Evolutionary conservation across 805 yeast genomes (phyloP), one percentile per base, ranked within the genome.

Genomic region (Lipomyces chichibuensis): DNA sequence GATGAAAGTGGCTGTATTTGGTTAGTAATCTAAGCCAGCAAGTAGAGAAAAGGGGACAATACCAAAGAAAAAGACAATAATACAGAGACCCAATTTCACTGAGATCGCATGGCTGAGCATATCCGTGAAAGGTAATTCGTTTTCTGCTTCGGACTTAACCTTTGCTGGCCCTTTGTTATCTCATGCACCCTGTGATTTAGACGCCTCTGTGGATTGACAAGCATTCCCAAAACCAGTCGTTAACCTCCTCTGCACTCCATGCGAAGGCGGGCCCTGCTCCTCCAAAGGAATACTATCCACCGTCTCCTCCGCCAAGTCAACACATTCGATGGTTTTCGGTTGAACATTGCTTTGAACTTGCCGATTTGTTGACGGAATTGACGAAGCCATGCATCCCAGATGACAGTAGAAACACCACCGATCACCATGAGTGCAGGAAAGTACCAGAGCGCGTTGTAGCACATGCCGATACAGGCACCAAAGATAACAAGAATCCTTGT

Each of bases 401-500:
- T 4, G 35, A 53, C 14, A 20, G 63, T 29, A 17, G 17, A 6
- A 13, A 14, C 4, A n/a, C 58, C 63, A 14, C 58, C 63, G 29
- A 32, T 25, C n/a, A 60, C 52, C 58, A 60, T 60, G 51, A 60
- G 29, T 7, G 20, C 27, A 5, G 63, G 63, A 51, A 20, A 60
- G 20, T 52, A 60, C 63, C 63, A 60, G 9, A 37, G 63, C 35
- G 63, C 60, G 14, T 25, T 53, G 49, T 52, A 60, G 23, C 29
- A 23, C 7, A 51, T 7, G 8, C 58, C 57, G 8, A 27, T 51
- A 53, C 35, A n/a, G 7, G 35, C 63, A 23, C 51, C 58, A 7
- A 51, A 20, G n/a, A 59, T 49, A 7, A 59, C 43, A 11, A 51
- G 39, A 5, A 59, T 51, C 59, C 62, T 33, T 6, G 62, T 59